Evolutionary conservation across 257 asterid genomes (phyloP), one percentile per base, ranked within the genome.

Genomic region (Ilex aquifolium): DNA sequence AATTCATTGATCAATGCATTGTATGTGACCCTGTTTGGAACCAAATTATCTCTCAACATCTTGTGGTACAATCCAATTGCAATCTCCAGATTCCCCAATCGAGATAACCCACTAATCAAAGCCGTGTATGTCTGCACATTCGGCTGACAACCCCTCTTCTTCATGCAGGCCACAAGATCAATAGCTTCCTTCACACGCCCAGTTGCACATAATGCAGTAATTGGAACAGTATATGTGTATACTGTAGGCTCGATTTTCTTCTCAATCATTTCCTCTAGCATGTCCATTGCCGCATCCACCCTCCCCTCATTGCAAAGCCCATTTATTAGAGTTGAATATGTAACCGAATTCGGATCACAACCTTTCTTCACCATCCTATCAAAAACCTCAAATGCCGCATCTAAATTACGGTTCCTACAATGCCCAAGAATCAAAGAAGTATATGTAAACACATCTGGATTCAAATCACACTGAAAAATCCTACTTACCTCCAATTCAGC

Each of bases 371-470:
- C 74, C 98, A 91, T 91, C 76, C 80, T 69, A 74, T 76, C 86
- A 62, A 91, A 91, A 69, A 86, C 74, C 46, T 39, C 66, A 72
- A 74, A 86, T 15, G 97, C 95, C 68, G 65, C 79, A 75, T 75
- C 93, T 82, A 88, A 69, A 65, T 79, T 71, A 60, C 68, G 57
- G 57, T 74, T 86, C 83, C 95, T 81, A 76, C 98, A 86, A 56
- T 88, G 84, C 68, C 98, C 97, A 42, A 88, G 88, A 74, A 91
- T 83, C 68, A 91, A 72, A 42, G 93, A 88, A 3, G 97, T 83
- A 62, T 69, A 86, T 3, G 98, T 87, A 73, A 88, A 91, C 30
- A 83, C 97, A 74, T 91, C 97, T 2, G 98, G 95, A 56, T 59
- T 56, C 77, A 91, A 59, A 16, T 77, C 90, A 13, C 66, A 75